Conservation (phyloP, 768 basidiomycete genomes). For the Tylopilus subfusipes region DNA sequence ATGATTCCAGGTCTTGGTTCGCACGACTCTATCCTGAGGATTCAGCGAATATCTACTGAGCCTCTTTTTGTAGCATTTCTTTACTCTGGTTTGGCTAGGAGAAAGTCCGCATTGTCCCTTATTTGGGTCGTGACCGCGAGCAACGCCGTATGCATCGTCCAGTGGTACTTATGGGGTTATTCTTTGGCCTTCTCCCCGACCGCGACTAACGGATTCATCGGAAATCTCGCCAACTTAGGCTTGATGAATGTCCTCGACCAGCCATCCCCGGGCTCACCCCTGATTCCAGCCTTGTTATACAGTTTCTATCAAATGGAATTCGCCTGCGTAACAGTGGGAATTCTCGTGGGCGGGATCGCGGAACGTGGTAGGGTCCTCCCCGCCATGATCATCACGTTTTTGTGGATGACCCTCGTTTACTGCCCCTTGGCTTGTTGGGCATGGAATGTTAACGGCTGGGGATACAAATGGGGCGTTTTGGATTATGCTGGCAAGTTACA, state of each 20-base stretch:
- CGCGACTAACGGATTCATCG: conserved; percentile 72
- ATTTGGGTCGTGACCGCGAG: conserved; percentile 72
- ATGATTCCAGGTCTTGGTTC: conserved; percentile 75
- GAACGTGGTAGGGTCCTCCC: conserved; percentile 85
- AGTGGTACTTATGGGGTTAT: conserved; percentile 85
- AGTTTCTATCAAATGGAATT: conserved; percentile 88
- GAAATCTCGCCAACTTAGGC: conserved; percentile 77
- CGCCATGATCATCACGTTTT: conserved; percentile 74
- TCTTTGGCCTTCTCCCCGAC: conserved; percentile 79
- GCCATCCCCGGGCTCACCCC: conserved; percentile 74
- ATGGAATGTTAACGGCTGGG: conserved; percentile 84
- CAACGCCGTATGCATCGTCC: conserved; percentile 74
- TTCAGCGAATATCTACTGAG: neutral
- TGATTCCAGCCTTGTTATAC: conserved; percentile 81
- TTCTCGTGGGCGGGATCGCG: conserved; percentile 76
- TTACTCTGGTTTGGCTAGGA: conserved; percentile 67
- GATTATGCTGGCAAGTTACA: conserved; percentile 75
- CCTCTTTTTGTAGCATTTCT: conserved; percentile 50
- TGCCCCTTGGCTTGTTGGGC: conserved; percentile 85
- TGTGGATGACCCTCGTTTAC: conserved; percentile 86
- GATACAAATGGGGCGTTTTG: conserved; percentile 75
- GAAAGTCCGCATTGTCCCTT: conserved; percentile 68
- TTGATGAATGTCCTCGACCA: conserved; percentile 65
- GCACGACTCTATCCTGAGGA: conserved; percentile 8
- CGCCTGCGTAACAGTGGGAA: conserved; percentile 75